Percentiles rank a stretch among this genome's conserved stretches.
Evolutionary conservation across 768 basidiomycete genomes (phyloP).

Genomic region (Trametes maxima): DNA sequence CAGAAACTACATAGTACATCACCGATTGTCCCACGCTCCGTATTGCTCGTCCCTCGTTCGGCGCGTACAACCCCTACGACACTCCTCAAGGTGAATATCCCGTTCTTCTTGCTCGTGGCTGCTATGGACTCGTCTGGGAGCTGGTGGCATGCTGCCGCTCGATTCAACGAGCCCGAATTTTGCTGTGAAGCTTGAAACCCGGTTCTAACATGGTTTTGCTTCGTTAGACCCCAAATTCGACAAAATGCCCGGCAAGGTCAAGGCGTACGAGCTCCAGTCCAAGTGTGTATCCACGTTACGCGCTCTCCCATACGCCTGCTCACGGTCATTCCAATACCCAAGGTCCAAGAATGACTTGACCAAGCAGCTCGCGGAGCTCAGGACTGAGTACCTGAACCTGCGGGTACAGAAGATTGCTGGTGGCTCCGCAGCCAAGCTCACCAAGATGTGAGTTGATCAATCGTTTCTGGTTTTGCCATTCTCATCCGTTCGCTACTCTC

Average conservation of each 20-base stretch:
- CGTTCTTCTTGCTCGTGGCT: constrained; percentile 12
- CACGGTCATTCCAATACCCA: constrained; percentile 3
- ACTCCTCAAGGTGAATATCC: constrained; percentile 42
- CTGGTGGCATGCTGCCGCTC: constrained; percentile 15
- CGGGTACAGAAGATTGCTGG: constrained; percentile 98
- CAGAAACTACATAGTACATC: constrained; percentile 44
- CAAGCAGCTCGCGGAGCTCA: constrained; percentile 92
- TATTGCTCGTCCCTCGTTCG: constrained; percentile 27
- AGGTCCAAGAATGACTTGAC: constrained; percentile 97
- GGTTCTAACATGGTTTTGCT: constrained; percentile 26
- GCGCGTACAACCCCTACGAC: constrained; percentile 35
- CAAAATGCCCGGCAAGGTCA: constrained; percentile 87
- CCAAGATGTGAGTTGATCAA: constrained; percentile 80
- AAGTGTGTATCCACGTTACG: constrained; percentile 61
- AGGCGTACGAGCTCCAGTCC: constrained; percentile 94
- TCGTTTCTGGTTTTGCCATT: background rate
- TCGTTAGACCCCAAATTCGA: constrained; percentile 29
- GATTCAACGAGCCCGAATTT: constrained; percentile 4
- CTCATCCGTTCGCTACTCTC: background rate
- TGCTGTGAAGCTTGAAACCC: background rate
- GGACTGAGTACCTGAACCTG: constrained; percentile 90
- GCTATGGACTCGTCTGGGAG: constrained; percentile 13
- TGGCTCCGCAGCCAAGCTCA: constrained; percentile 93
- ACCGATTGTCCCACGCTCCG: constrained; percentile 35
- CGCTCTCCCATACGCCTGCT: background rate